Base-by-base conservation (phyloP, 169 alveolate genomes). In the Babesia gibsoni region DNA sequence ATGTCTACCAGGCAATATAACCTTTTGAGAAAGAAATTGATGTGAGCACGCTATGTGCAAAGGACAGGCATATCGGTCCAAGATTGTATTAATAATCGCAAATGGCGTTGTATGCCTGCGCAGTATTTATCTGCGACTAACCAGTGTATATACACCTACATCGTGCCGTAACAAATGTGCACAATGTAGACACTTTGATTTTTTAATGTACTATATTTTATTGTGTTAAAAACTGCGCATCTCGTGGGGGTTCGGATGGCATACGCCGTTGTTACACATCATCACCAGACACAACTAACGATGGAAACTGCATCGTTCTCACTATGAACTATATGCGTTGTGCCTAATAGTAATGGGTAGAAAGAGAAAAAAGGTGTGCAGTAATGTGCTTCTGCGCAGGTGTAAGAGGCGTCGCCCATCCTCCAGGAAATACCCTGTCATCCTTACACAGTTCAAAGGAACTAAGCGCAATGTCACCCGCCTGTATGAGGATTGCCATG, bases 1-100 rank as follows among this genome's bases (percentile, higher is more conserved):
- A 50, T 53, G 23, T 63, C 84, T 18, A 39, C 74, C 18, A 61
- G 84, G 39, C 59, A 68, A 45, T 39, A 69, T 7, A 64, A 61
- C 22, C 50, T 64, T 2, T 41, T 73, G 54, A 61, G 84, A 53
- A 73, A 65, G 41, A 25, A 45, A 20, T 73, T 63, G 36, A 58
- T 54, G 20, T 72, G 41, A 72, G 23, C 52, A 22, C 59, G 6
- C n/a, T 20, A 39, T 29, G 53, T 20, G 41, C 39, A 9, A 58
- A 33, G 42, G 33, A 54, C 68, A 58, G 68, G 16, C 68, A 36
- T 4, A 2, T 2, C 45, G 18, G 2, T 14, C 9, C 27, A 39
- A 39, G 16, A 39, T 10, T 39, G 46, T 16, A 39, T 10, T 39
- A 39, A 39, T 39, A 39, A 39, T 39, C 46, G 46, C 16, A 12